Conservation (phyloP, 1,284 basidiomycete species). For the Ceratorhiza oryzae-sativae region DNA sequence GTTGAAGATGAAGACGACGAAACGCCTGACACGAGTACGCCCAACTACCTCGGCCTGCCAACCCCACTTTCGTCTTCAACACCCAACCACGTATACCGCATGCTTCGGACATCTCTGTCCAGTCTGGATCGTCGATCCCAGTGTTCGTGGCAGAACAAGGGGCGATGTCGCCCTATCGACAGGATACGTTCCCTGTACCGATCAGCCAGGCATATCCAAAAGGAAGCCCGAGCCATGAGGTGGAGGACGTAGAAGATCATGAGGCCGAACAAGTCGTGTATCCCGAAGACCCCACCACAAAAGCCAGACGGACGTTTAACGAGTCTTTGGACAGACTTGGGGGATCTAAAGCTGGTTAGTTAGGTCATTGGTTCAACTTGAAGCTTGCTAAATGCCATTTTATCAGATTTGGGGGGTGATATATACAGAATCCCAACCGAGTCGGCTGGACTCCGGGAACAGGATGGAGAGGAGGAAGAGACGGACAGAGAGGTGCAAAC, state of each 20-base stretch:
- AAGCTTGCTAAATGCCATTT: not conserved
- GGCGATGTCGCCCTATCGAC: slow-evolving; percentile 57
- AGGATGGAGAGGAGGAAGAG: slow-evolving; percentile 37
- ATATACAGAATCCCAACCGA: not conserved
- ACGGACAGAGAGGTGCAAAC: slow-evolving; percentile 14
- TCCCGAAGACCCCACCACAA: slow-evolving; percentile 41
- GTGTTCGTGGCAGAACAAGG: slow-evolving; percentile 57
- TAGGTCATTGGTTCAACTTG: slow-evolving; percentile 14
- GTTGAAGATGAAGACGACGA: slow-evolving; percentile 63
- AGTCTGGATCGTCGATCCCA: slow-evolving; percentile 48
- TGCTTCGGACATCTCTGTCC: slow-evolving; percentile 41
- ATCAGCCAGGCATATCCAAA: slow-evolving; percentile 64
- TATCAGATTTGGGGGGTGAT: slow-evolving; percentile 11
- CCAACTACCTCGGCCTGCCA: slow-evolving; percentile 53
- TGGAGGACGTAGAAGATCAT: slow-evolving; percentile 40
- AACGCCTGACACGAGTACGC: slow-evolving; percentile 57
- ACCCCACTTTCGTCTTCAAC: slow-evolving; percentile 50
- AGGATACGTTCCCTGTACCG: slow-evolving; percentile 60
- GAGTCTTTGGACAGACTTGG: slow-evolving; percentile 32
- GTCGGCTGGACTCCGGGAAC: slow-evolving; percentile 10
- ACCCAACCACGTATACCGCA: slow-evolving; percentile 45
- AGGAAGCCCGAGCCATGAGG: slow-evolving; percentile 52
- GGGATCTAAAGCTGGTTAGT: slow-evolving; percentile 18
- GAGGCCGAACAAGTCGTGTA: slow-evolving; percentile 43
- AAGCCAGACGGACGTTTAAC: slow-evolving; percentile 24